Evolutionary conservation across 345 rosid genomes (phyloP).

Genomic region (Lumnitzera racemosa): DNA sequence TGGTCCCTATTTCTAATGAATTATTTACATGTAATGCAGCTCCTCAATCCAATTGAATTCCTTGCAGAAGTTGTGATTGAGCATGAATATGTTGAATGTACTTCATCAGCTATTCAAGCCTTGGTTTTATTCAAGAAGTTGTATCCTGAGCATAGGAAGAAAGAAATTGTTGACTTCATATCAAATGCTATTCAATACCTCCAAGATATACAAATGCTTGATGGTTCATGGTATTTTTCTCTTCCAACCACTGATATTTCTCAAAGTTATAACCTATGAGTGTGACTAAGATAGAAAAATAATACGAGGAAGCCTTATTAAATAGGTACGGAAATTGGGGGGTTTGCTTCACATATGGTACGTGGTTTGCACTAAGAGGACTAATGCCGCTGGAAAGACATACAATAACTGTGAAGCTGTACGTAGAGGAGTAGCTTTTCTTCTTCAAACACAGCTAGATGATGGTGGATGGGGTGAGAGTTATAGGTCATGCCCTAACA

Average conservation of each 20-base stretch:
- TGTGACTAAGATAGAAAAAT: neutral
- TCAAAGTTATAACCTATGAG: neutral
- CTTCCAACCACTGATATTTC: neutral
- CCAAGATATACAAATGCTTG: conserved; percentile 24
- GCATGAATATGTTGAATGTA: conserved; percentile 39
- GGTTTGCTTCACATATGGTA: conserved; percentile 33
- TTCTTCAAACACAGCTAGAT: too few relatives aligned
- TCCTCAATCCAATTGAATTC: conserved; percentile 46
- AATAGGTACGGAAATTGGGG: conserved; percentile 41
- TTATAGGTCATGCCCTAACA: too few relatives aligned
- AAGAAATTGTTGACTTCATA: conserved; percentile 29
- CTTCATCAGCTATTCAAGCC: conserved; percentile 35
- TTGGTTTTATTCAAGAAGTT: conserved; percentile 33
- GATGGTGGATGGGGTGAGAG: too few relatives aligned
- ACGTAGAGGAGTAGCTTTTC: conserved; percentile 14
- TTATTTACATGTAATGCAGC: conserved; percentile 10
- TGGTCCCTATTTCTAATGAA: neutral
- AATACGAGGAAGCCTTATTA: neutral
- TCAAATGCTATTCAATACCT: conserved; percentile 22
- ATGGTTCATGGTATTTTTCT: conserved; percentile 38
- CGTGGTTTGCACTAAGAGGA: conserved; percentile 46
- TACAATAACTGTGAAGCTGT: conserved; percentile 21
- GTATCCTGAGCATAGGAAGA: conserved; percentile 31
- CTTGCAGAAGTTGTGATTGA: conserved; percentile 25
- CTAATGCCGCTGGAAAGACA: conserved; percentile 35